Percentiles rank a stretch among this genome's conserved stretches.
Conservation (phyloP, 2,329 filamentous ascomycete species). For the Pestalotiopsis fici region DNA sequence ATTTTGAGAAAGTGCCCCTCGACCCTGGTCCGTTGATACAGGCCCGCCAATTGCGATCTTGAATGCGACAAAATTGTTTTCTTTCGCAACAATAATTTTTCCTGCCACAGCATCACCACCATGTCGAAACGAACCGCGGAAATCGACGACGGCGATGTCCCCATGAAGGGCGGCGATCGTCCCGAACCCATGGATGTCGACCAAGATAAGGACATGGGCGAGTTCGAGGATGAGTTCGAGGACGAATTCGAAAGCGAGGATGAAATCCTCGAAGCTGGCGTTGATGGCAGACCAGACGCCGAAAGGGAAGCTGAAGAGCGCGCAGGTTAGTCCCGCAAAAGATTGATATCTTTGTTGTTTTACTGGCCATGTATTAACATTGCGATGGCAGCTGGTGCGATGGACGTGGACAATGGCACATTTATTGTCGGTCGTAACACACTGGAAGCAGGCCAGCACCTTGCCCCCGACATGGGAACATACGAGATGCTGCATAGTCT, state of each 20-base stretch:
- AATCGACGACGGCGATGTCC: slow-evolving; percentile 42
- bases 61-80: background rate
- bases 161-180: slow-evolving; percentile 23
- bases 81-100: slow-evolving; percentile 8
- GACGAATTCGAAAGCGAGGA: slow-evolving; percentile 87
- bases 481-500: slow-evolving; percentile 98
- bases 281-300: slow-evolving; percentile 88
- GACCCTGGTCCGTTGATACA: background rate
- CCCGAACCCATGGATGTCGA: slow-evolving; percentile 60
- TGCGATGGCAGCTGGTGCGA: slow-evolving; percentile 57
- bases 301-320: slow-evolving; percentile 90
- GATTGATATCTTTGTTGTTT: background rate
- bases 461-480: slow-evolving; percentile 88
- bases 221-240: slow-evolving; percentile 96
- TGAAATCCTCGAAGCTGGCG: slow-evolving; percentile 91
- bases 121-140: slow-evolving; percentile 66
- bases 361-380: background rate
- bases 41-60: background rate
- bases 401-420: slow-evolving; percentile 85
- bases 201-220: slow-evolving; percentile 64
- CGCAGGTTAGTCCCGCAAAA: slow-evolving; percentile 47
- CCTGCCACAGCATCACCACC: slow-evolving; percentile 11
- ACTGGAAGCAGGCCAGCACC: slow-evolving; percentile 85
- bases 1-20: slow-evolving; percentile 1
- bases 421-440: slow-evolving; percentile 96